Evolutionary conservation across 768 basidiomycete species (phyloP), one percentile per base, ranked within the genome.

Genomic region (Lactarius hatsudake): DNA sequence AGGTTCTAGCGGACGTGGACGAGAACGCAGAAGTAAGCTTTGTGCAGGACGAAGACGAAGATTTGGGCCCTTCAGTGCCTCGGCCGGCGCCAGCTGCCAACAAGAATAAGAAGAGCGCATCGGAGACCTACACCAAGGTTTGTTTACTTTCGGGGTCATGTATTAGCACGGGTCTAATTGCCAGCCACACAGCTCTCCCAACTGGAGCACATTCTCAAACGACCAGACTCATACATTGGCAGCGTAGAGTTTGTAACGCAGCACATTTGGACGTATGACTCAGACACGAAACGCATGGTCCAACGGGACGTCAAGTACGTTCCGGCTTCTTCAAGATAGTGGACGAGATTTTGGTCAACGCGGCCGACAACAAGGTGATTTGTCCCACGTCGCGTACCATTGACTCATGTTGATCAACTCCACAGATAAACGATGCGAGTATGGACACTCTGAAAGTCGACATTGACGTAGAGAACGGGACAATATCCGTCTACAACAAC

Each of bases 261-360:
- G 75, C 72, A 78, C 32, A 94, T 98, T 87, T 99, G 97, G 97
- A 93, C 94, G 2, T 96, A 88, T 75, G 94, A 98, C 76, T 81
- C 85, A 1, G 88, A 88, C 42, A 86, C 80, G 45, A 95, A 94
- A 73, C 88, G 88, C 34, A 94, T 99, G 89, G 86, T 86, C 1
- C 78, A 87, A 73, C 84, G 89, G 73, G 94, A 88, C 58, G 91
- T 90, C 69, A 92, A 87, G 73, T 99, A 90, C 74, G 96, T 98
- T 2, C 97, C 0, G 97, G 96, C 62, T 96, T 99, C 77, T 95
- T 96, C 86, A 99, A 99, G 83, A 99, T 99, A 73, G 90, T 99
- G 17, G 97, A 99, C 74, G 97, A 99, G 79, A 99, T 99, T 73
- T 82, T 99, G 3, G 97, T 99, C 73, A 99, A 99, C 77, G 97